Conservation (phyloP, 2,329 filamentous ascomycete genomes). For the Aspergillus neoniger region DNA sequence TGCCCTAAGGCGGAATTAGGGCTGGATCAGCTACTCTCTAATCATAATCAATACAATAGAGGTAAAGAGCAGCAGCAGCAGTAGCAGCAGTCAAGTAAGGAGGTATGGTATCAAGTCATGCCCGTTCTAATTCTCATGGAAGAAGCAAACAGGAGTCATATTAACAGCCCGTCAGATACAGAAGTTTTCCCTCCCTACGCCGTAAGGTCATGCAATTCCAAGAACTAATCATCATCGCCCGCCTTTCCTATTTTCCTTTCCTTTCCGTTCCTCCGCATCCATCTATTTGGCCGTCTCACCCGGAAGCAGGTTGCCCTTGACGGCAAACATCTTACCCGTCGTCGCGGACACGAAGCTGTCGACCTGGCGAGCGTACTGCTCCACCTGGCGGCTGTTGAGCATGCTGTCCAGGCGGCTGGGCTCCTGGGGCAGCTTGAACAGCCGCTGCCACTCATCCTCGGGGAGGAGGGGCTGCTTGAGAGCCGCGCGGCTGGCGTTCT, state of each 20-base stretch:
- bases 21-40: neutral
- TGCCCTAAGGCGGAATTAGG: slow-evolving; percentile 1
- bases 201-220: slow-evolving; percentile 46
- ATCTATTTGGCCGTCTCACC: slow-evolving; percentile 49
- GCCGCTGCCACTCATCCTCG: slow-evolving; percentile 96
- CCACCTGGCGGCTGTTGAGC: slow-evolving; percentile 92
- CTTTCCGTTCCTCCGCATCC: slow-evolving; percentile 9
- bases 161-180: slow-evolving; percentile 40
- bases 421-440: slow-evolving; percentile 97
- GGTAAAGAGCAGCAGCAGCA: neutral
- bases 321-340: slow-evolving; percentile 96
- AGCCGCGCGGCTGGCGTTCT: slow-evolving; percentile 81
- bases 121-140: slow-evolving; percentile 32
- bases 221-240: slow-evolving; percentile 29
- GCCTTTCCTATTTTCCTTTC: slow-evolving; percentile 1
- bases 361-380: slow-evolving; percentile 96
- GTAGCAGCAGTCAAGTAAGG: neutral
- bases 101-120: slow-evolving; percentile 17
- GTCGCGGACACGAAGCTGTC: slow-evolving; percentile 92
- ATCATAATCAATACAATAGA: too few species aligned
- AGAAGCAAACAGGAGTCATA: slow-evolving; percentile 39
- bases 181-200: slow-evolving; percentile 46
- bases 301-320: slow-evolving; percentile 69
- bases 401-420: slow-evolving; percentile 90
- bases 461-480: slow-evolving; percentile 87